A percentile compares a stretch with the other conserved stretches of the same genome.
Conservation (phyloP, 2,329 filamentous ascomycete species). For the Pseudopyricularia javanii region DNA sequence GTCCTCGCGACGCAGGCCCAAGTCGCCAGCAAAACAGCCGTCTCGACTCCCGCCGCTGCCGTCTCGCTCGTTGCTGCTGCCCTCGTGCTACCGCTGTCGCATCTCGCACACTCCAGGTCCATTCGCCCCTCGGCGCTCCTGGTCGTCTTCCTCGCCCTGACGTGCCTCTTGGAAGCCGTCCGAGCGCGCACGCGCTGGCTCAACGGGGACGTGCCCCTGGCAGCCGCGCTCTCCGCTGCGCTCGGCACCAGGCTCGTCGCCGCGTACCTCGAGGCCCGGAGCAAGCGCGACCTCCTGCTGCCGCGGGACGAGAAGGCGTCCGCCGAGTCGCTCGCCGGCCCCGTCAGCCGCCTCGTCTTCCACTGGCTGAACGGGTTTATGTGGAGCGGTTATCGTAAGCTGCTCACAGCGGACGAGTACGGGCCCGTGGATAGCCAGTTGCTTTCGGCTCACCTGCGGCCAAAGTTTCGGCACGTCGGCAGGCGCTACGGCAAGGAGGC, state of each 20-base stretch:
- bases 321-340: slow-evolving; percentile 20
- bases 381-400: slow-evolving; percentile 18
- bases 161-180: slow-evolving; percentile 28
- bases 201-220: slow-evolving; percentile 4
- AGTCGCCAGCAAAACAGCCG: neutral
- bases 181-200: slow-evolving; percentile 31
- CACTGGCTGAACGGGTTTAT: slow-evolving; percentile 23
- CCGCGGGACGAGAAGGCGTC: neutral
- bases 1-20: neutral
- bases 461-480: slow-evolving; percentile 4
- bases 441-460: slow-evolving; percentile 4
- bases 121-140: slow-evolving; percentile 29
- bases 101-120: slow-evolving; percentile 17
- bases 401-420: slow-evolving; percentile 19
- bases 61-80: slow-evolving; percentile 13
- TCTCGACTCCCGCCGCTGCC: slow-evolving; percentile 2
- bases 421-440: slow-evolving; percentile 17
- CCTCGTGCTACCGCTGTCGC: slow-evolving; percentile 18
- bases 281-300: slow-evolving; percentile 6
- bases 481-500: slow-evolving; percentile 2
- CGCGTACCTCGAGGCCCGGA: slow-evolving; percentile 7
- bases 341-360: slow-evolving; percentile 21
- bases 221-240: slow-evolving; percentile 8
- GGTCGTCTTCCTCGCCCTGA: slow-evolving; percentile 25
- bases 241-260: slow-evolving; percentile 10